A percentile compares a stretch with the other conserved stretches of the same genome.
These are phyloP conservation scores for Curvularia eragrostidis DNA, from an alignment of 2,329 filamentous ascomycete species.

Conservation along the genomic window DNA sequence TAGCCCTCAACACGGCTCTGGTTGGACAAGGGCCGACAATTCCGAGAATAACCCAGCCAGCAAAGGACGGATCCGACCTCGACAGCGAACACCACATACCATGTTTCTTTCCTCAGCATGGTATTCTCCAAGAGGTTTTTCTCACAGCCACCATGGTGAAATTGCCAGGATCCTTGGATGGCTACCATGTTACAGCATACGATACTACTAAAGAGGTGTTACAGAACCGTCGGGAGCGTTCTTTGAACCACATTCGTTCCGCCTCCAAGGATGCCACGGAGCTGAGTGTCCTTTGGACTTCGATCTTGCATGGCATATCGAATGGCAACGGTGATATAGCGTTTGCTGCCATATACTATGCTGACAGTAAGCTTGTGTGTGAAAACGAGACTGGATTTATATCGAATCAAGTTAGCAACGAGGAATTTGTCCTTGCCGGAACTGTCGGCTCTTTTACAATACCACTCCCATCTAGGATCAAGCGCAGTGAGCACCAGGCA, in stretches of 20 bases:
- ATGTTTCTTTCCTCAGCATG: conserved; percentile 7
- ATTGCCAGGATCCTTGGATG: conserved; percentile 4
- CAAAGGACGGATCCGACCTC: background rate
- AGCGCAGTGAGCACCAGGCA: background rate
- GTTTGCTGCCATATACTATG: conserved; percentile 2
- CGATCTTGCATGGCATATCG: conserved; percentile 1
- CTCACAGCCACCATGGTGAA: conserved; percentile 9
- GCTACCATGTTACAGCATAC: conserved; percentile 3
- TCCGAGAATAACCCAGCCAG: background rate
- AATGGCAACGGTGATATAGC: conserved; percentile 4
- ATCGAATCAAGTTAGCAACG: background rate
- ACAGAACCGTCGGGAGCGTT: conserved; percentile 3
- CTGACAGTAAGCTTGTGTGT: background rate
- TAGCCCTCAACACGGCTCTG: conserved; percentile 5
- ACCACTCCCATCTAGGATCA: background rate
- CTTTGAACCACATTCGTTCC: background rate
- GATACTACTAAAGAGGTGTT: background rate
- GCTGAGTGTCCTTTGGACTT: background rate
- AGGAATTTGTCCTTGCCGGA: background rate
- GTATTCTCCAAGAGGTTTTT: conserved; percentile 3
- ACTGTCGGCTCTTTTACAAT: conserved; percentile 3
- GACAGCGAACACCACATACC: conserved; percentile 1
- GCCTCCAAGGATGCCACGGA: conserved; percentile 3
- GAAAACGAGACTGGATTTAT: background rate
- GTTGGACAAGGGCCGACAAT: conserved; percentile 5